Conservation (phyloP, 495 filamentous ascomycete genomes). For the Penicillium lagena region DNA sequence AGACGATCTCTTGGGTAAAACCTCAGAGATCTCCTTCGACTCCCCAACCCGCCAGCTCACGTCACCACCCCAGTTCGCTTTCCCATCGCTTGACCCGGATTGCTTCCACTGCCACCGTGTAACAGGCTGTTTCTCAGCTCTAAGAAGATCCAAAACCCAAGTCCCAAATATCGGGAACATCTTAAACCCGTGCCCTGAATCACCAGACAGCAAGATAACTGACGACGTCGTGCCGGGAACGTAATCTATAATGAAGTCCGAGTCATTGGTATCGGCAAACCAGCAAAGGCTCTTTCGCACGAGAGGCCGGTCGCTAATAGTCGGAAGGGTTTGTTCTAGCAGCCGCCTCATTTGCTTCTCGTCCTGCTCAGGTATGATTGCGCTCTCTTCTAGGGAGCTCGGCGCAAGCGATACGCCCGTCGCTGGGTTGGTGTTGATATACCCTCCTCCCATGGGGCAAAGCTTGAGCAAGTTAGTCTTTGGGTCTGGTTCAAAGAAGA, state of each 20-base stretch:
- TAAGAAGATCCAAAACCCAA: conserved; percentile 37
- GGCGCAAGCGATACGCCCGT: conserved; percentile 27
- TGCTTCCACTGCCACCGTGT: conserved; percentile 43
- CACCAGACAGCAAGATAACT: conserved; percentile 41
- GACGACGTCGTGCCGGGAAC: conserved; percentile 37
- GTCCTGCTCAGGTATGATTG: conserved; percentile 42
- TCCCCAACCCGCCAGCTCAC: conserved; percentile 34
- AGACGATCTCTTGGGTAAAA: conserved; percentile 13
- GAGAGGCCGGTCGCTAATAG: conserved; percentile 41
- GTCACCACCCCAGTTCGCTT: conserved; percentile 30
- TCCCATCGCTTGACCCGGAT: conserved; percentile 1
- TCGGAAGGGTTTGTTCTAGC: conserved; percentile 43
- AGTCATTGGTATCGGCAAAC: conserved; percentile 50
- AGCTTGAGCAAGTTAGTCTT: conserved; percentile 49
- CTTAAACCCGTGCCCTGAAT: conserved; percentile 51
- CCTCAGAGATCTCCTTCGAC: conserved; percentile 25
- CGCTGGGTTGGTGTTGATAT: conserved; percentile 39
- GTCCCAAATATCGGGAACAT: conserved; percentile 49
- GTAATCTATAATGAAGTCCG: conserved; percentile 50
- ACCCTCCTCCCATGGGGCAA: conserved; percentile 47
- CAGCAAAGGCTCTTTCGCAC: conserved; percentile 46
- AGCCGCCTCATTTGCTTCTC: conserved; percentile 39
- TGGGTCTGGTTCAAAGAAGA: conserved; percentile 54
- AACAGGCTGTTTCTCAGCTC: conserved; percentile 20
- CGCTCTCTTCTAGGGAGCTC: conserved; percentile 23